Evolutionary conservation across 352 stramenopile species (phyloP).

Genomic region (Pythium pyrilobum): DNA sequence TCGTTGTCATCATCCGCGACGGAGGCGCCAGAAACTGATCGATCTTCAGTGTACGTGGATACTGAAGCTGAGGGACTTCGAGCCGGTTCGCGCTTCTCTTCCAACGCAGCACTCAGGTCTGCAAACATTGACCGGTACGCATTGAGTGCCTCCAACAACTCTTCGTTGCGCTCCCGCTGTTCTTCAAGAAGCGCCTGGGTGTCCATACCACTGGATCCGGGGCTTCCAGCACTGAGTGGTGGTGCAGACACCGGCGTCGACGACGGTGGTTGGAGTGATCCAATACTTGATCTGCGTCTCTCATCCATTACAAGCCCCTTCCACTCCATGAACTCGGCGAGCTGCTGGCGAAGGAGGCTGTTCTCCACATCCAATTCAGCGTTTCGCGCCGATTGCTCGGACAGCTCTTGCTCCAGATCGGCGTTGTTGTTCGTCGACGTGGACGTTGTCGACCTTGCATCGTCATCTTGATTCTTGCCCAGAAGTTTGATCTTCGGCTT

Average conservation of each 20-base stretch:
- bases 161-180: slow-evolving; percentile 28
- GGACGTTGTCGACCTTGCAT: slow-evolving; percentile 30
- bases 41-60: slow-evolving; percentile 64
- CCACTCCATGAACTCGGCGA: slow-evolving; percentile 72
- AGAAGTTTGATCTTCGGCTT: slow-evolving; percentile 47
- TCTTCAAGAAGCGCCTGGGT: slow-evolving; percentile 25
- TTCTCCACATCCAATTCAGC: slow-evolving; percentile 65
- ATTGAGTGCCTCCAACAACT: slow-evolving; percentile 56
- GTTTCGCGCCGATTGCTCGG: slow-evolving; percentile 30
- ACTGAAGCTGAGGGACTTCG: slow-evolving; percentile 46
- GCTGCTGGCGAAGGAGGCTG: slow-evolving; percentile 54
- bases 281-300: slow-evolving; percentile 7
- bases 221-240: neutral
- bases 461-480: slow-evolving; percentile 33
- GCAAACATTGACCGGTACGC: slow-evolving; percentile 65
- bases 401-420: slow-evolving; percentile 40
- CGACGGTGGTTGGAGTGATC: neutral
- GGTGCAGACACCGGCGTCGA: neutral
- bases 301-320: slow-evolving; percentile 35
- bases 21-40: slow-evolving; percentile 57
- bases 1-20: slow-evolving; percentile 29
- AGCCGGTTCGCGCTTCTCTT: slow-evolving; percentile 49
- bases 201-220: slow-evolving; percentile 20
- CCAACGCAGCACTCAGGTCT: slow-evolving; percentile 47
- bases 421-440: slow-evolving; percentile 21